phyloP scores from a whole-genome alignment of 2,329 filamentous ascomycete species.

The Biscogniauxia mediterranea region DNA sequence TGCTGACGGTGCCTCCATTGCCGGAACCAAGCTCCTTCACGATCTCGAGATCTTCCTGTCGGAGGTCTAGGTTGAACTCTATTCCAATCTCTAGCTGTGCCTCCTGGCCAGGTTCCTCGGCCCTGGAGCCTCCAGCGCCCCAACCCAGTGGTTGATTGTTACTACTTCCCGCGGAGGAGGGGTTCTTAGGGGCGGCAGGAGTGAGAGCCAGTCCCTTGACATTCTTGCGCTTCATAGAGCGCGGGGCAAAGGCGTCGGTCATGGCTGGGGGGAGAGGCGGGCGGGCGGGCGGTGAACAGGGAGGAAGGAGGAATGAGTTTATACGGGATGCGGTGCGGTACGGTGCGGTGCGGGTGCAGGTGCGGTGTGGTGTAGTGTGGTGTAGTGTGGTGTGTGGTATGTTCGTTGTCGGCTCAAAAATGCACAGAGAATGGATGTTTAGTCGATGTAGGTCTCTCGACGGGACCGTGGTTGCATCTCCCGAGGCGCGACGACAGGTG shows the following conservation, averaged over 20 bases:
- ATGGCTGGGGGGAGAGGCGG: conserved; percentile 46
- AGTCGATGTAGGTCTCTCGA: background rate
- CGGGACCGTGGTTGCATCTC: background rate
- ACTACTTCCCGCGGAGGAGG: conserved; percentile 70
- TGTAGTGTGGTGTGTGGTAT: no score
- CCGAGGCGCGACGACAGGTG: background rate
- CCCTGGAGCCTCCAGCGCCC: conserved; percentile 33
- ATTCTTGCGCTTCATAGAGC: conserved; percentile 98
- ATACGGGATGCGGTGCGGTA: no score
- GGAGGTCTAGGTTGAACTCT: conserved; percentile 91
- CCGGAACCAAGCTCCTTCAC: conserved; percentile 93
- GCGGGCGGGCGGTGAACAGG: conserved; percentile 22
- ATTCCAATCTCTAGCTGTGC: conserved; percentile 88
- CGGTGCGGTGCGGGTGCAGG: no score
- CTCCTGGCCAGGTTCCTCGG: conserved; percentile 56
- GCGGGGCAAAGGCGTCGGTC: conserved; percentile 62
- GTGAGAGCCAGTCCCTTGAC: conserved; percentile 92
- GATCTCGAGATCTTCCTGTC: conserved; percentile 87
- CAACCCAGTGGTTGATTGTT: conserved; percentile 56
- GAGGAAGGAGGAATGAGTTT: background rate
- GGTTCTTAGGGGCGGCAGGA: conserved; percentile 69
- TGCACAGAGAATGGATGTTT: background rate
- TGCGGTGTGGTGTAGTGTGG: no score
- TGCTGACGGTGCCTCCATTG: conserved; percentile 97
- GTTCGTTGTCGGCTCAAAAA: no score